A percentile compares a stretch with the other conserved stretches of the same genome.
Evolutionary conservation across 352 stramenopile species (phyloP).

Genomic region (Phytophthora nicotianae): DNA sequence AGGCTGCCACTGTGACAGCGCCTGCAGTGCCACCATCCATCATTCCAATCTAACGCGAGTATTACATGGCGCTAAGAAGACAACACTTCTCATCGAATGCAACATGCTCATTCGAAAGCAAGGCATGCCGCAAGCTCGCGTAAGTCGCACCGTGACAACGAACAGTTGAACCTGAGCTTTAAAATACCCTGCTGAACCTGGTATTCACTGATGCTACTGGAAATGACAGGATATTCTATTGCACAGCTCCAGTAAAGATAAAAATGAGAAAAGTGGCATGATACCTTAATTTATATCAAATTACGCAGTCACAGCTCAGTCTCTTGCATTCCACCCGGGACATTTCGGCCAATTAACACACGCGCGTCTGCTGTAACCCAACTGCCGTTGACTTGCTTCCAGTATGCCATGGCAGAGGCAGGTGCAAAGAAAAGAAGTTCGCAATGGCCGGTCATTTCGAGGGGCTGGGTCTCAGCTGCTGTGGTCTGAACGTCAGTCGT

Average conservation of each 20-base stretch:
- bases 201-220: background rate
- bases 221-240: background rate
- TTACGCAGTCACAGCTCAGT: too few species aligned
- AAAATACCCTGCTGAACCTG: background rate
- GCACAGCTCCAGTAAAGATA: too few species aligned
- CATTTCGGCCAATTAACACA: conserved; percentile 14
- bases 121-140: too few species aligned
- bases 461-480: conserved; percentile 2
- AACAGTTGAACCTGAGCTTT: background rate
- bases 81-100: background rate
- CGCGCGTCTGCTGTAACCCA: background rate
- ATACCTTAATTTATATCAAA: too few species aligned
- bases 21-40: conserved; percentile 14
- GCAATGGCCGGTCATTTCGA: conserved; percentile 15
- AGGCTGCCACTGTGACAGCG: background rate
- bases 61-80: background rate
- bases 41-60: conserved; percentile 1
- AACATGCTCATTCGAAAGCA: background rate
- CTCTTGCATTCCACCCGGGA: too few species aligned
- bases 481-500: conserved; percentile 5
- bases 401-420: conserved; percentile 19
- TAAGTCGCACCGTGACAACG: background rate
- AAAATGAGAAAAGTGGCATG: too few species aligned
- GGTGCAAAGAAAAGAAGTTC: conserved; percentile 13
- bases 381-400: conserved; percentile 9